Evolutionary conservation across 1,284 basidiomycete genomes (phyloP).

Genomic region (Kalmanozyma brasiliensis): DNA sequence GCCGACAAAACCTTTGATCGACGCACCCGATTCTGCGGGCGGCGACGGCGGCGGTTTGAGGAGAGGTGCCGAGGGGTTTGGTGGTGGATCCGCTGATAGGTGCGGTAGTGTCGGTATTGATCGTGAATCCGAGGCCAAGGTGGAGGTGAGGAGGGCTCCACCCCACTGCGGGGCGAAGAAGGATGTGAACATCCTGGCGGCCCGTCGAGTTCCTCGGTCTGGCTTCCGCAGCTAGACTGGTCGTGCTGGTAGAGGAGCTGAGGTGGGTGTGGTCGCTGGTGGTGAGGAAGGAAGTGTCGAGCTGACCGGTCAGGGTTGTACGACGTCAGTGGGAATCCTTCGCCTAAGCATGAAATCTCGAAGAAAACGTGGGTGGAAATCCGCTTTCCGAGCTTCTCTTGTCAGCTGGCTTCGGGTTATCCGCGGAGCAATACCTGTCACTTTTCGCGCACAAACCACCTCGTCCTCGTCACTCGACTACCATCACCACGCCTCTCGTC

Average conservation of each 20-base stretch:
- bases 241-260: conserved; percentile 1
- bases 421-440: conserved; percentile 1
- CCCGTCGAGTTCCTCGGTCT: too few relatives aligned
- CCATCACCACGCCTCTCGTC: neutral
- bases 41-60: conserved; percentile 2
- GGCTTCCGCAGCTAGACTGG: too few relatives aligned
- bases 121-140: conserved; percentile 1
- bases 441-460: conserved; percentile 4
- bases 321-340: too few relatives aligned
- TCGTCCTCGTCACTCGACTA: neutral
- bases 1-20: conserved; percentile 67
- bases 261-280: too few relatives aligned
- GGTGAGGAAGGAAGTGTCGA: neutral
- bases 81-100: conserved; percentile 25
- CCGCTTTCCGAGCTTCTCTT: neutral
- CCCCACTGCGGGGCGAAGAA: conserved; percentile 30
- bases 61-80: conserved; percentile 18
- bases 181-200: conserved; percentile 20
- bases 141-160: conserved; percentile 12
- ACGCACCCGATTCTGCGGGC: conserved; percentile 24
- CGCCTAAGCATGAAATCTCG: neutral
- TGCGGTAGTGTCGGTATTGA: conserved; percentile 25
- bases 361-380: neutral
- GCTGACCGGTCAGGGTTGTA: neutral
- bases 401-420: neutral